phyloP scores from a whole-genome alignment of 2,329 filamentous ascomycete genomes.

The Colletotrichum sp. region DNA sequence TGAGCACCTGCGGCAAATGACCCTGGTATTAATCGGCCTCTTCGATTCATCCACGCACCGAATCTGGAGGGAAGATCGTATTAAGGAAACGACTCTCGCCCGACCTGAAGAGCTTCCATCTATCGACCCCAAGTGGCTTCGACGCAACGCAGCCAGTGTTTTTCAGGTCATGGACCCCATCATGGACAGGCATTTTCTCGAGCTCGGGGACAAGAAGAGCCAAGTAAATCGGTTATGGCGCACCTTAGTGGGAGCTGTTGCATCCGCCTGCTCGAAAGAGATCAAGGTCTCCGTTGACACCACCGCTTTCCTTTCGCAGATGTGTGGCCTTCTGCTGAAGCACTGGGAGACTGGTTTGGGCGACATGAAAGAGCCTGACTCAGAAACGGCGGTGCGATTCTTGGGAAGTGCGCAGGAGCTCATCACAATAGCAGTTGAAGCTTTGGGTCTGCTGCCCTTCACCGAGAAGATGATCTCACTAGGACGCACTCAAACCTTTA shows the following conservation, averaged over 20 bases:
- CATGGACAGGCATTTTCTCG: slow-evolving; percentile 65
- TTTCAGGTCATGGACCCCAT: slow-evolving; percentile 66
- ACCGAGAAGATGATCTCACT: slow-evolving; percentile 64
- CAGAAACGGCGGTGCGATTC: slow-evolving; percentile 52
- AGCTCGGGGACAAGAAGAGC: slow-evolving; percentile 66
- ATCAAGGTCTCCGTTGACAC: slow-evolving; percentile 88
- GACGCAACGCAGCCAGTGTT: slow-evolving; percentile 71
- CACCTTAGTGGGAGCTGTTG: slow-evolving; percentile 65
- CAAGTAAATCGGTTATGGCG: slow-evolving; percentile 61
- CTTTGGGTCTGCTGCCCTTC: slow-evolving; percentile 65
- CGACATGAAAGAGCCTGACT: slow-evolving; percentile 54
- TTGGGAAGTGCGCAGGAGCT: slow-evolving; percentile 59
- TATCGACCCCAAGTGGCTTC: slow-evolving; percentile 86
- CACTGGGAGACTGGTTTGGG: slow-evolving; percentile 70
- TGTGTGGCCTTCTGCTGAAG: slow-evolving; percentile 72
- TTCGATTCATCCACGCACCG: slow-evolving; percentile 64
- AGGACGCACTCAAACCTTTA: slow-evolving; percentile 59
- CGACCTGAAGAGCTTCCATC: slow-evolving; percentile 79
- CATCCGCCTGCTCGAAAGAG: slow-evolving; percentile 79
- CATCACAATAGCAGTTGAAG: slow-evolving; percentile 52
- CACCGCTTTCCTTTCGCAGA: slow-evolving; percentile 75
- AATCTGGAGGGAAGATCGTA: slow-evolving; percentile 78
- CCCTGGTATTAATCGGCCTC: slow-evolving; percentile 74
- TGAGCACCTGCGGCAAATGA: slow-evolving; percentile 63
- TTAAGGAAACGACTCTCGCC: slow-evolving; percentile 63